These are phyloP conservation scores for Beauveria pseudobassiana DNA, from an alignment of 2,329 filamentous ascomycete genomes.

Conservation along the genomic window DNA sequence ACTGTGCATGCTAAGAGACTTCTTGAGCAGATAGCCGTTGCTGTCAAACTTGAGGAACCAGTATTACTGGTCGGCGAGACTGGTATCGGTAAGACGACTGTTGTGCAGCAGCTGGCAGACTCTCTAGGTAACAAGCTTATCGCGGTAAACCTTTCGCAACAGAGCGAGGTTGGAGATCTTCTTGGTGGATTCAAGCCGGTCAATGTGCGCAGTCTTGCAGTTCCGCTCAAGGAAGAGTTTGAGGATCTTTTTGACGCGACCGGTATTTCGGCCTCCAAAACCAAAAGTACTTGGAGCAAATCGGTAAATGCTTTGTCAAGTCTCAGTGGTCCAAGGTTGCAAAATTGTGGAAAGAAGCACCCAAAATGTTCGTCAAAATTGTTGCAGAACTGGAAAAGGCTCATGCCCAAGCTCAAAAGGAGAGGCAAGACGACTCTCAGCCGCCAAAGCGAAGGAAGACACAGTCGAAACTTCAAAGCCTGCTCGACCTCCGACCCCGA, in stretches of 20 bases:
- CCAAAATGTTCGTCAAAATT: conserved; percentile 75
- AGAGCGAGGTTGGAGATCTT: conserved; percentile 94
- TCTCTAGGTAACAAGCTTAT: conserved; percentile 79
- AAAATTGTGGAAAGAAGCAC: conserved; percentile 80
- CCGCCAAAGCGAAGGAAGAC: conserved; percentile 65
- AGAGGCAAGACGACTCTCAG: conserved; percentile 35
- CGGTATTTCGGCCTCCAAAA: conserved; percentile 83
- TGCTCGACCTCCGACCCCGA: conserved; percentile 50
- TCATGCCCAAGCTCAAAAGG: conserved; percentile 31
- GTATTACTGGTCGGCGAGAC: conserved; percentile 96
- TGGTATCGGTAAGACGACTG: conserved; percentile 95
- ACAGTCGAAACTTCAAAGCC: conserved; percentile 57
- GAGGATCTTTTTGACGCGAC: conserved; percentile 81
- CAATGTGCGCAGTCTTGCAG: conserved; percentile 76
- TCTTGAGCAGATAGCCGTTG: conserved; percentile 80
- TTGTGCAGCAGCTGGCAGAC: conserved; percentile 85
- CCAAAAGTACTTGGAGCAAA: conserved; percentile 72
- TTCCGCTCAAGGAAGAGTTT: conserved; percentile 90
- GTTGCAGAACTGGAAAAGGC: conserved; percentile 46
- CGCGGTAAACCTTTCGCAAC: conserved; percentile 93
- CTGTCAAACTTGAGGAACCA: conserved; percentile 78
- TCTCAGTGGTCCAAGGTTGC: conserved; percentile 83
- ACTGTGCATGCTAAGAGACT: conserved; percentile 78
- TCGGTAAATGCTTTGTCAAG: conserved; percentile 71
- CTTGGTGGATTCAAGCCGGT: conserved; percentile 95